Evolutionary conservation across 2,329 filamentous ascomycete genomes (phyloP).

Genomic region (Gremmenia infestans): DNA sequence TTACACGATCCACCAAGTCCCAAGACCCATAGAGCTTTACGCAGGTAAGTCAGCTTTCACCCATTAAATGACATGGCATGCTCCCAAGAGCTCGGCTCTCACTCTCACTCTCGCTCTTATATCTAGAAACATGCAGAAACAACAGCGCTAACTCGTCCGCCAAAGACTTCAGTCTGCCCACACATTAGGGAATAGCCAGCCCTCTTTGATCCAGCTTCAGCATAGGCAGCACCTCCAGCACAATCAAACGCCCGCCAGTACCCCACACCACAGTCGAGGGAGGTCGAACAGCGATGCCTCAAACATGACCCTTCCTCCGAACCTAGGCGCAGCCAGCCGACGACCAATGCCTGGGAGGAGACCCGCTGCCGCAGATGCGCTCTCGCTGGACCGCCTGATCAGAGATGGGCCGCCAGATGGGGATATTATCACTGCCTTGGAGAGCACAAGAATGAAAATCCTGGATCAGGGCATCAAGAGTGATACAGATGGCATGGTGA

Average conservation of each 20-base stretch:
- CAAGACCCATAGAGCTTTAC: too few species aligned
- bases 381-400: constrained; percentile 69
- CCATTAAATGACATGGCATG: too few species aligned
- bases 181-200: constrained; percentile 48
- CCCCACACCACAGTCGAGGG: constrained; percentile 42
- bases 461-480: constrained; percentile 71
- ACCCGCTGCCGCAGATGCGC: constrained; percentile 47
- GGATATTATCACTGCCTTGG: constrained; percentile 61
- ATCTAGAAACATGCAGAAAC: constrained; percentile 57
- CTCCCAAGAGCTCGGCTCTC: too few species aligned
- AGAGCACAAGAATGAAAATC: constrained; percentile 68
- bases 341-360: constrained; percentile 42
- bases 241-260: constrained; percentile 19
- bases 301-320: constrained; percentile 32
- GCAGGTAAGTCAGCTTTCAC: too few species aligned
- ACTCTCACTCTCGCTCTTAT: too few species aligned
- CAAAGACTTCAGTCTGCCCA: constrained; percentile 74
- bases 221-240: constrained; percentile 42
- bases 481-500: constrained; percentile 76
- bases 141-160: constrained; percentile 50
- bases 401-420: constrained; percentile 74
- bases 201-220: constrained; percentile 60
- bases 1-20: constrained; percentile 26
- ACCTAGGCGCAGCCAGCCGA: constrained; percentile 36
- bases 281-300: constrained; percentile 72